Evolutionary conservation across 345 rosid species (phyloP).

Genomic region (Pelargonium nanum): DNA sequence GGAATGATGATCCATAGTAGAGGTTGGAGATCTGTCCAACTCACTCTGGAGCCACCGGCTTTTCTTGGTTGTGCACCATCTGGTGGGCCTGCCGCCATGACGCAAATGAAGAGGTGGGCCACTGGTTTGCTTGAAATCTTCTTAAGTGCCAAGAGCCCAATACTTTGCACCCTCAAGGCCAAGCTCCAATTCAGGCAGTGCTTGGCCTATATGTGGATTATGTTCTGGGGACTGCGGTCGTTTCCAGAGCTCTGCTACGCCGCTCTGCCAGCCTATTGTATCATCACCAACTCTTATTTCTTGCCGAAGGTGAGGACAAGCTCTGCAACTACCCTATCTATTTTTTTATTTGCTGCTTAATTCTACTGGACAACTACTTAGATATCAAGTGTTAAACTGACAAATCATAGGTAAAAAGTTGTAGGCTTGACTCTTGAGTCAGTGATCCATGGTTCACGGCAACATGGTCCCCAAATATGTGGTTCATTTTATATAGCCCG

Average conservation of each 20-base stretch:
- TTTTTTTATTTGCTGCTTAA: no score
- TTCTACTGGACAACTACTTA: no score
- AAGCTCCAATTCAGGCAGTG: constrained; percentile 41
- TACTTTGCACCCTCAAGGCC: constrained; percentile 13
- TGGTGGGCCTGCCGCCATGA: constrained; percentile 26
- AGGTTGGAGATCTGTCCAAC: constrained; percentile 37
- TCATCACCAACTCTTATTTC: constrained; percentile 45
- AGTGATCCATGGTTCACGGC: no score
- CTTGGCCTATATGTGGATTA: constrained; percentile 23
- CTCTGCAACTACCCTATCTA: no score
- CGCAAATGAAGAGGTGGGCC: constrained; percentile 55
- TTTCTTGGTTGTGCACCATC: constrained; percentile 51
- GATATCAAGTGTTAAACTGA: no score
- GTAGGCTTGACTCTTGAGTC: no score
- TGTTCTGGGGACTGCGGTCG: constrained; percentile 31
- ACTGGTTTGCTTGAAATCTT: constrained; percentile 49
- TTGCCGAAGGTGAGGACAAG: constrained; percentile 41
- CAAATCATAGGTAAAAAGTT: no score
- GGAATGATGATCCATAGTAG: constrained; percentile 38
- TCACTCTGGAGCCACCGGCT: constrained; percentile 30
- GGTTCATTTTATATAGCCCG: no score
- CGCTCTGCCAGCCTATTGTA: constrained; percentile 46
- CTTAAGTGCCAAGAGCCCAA: constrained; percentile 28
- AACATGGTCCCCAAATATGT: no score
- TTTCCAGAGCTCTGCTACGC: constrained; percentile 53